These are phyloP conservation scores for Arthrobotrys pseudoclavata DNA, from an alignment of 2,329 filamentous ascomycete species.

Conservation along the genomic window DNA sequence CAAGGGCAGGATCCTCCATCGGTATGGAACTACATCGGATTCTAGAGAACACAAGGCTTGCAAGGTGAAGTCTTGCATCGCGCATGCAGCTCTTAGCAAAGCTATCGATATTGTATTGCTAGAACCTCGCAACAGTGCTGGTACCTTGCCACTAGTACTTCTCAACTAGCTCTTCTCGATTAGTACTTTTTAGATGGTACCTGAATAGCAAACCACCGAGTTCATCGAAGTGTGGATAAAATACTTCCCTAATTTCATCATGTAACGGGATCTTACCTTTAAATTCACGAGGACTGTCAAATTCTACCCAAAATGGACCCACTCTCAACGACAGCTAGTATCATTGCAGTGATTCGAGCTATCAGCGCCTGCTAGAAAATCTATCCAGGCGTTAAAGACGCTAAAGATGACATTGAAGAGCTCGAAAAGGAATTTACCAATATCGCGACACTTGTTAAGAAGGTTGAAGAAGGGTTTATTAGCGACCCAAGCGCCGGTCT, in stretches of 20 bases:
- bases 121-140: too few relatives aligned
- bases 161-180: too few relatives aligned
- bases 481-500: neutral
- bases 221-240: too few relatives aligned
- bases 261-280: neutral
- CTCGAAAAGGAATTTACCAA: constrained; percentile 19
- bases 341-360: constrained; percentile 31
- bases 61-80: too few relatives aligned
- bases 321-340: constrained; percentile 21
- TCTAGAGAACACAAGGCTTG: too few relatives aligned
- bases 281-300: neutral
- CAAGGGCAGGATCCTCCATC: too few relatives aligned
- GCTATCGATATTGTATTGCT: too few relatives aligned
- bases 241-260: neutral
- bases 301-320: constrained; percentile 30
- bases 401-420: constrained; percentile 17
- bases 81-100: too few relatives aligned
- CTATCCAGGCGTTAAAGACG: constrained; percentile 36
- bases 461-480: neutral
- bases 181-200: neutral
- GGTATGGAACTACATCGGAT: too few relatives aligned
- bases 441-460: constrained; percentile 10
- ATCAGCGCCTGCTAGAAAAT: constrained; percentile 27
- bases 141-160: too few relatives aligned
- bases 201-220: neutral